Percentiles rank a stretch among this genome's conserved stretches.
phyloP scores from a whole-genome alignment of 352 stramenopile genomes.

The Pythium chondricola region DNA sequence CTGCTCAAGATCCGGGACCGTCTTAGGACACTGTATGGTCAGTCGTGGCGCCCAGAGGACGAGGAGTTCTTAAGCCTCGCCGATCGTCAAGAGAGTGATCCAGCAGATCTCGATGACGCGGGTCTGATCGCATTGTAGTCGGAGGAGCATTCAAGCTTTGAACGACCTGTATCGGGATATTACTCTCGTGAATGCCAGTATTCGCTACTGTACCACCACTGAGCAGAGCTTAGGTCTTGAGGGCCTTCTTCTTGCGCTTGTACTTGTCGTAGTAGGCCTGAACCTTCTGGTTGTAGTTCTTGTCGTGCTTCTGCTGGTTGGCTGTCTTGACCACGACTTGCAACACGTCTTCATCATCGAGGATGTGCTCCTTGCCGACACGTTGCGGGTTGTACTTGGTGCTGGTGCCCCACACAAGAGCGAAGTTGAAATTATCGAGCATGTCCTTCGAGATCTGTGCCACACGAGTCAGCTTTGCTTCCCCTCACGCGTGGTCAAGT shows the following conservation, averaged over 20 bases:
- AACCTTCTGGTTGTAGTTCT: constrained; percentile 95
- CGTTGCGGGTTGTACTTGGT: constrained; percentile 98
- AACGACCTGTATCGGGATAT: too few relatives aligned
- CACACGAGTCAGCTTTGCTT: too few relatives aligned
- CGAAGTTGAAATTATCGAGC: constrained; percentile 97
- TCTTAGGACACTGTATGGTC: constrained; percentile 43
- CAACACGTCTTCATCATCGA: constrained; percentile 98
- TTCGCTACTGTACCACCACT: too few relatives aligned
- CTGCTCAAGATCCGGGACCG: constrained; percentile 54
- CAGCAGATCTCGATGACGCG: constrained; percentile 2
- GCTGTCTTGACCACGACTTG: constrained; percentile 98
- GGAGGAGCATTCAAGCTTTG: too few relatives aligned
- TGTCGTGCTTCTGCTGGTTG: constrained; percentile 97
- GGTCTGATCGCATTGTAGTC: too few relatives aligned
- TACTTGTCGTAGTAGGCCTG: constrained; percentile 96
- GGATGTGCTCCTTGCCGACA: constrained; percentile 91
- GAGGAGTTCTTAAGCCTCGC: constrained; percentile 33
- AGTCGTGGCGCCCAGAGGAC: constrained; percentile 45
- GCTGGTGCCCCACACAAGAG: constrained; percentile 96
- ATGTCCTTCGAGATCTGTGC: constrained; percentile 88
- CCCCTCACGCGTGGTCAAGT: too few relatives aligned
- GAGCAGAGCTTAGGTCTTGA: constrained; percentile 86
- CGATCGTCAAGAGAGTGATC: constrained; percentile 17
- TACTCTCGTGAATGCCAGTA: too few relatives aligned
- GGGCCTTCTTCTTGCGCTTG: constrained; percentile 93